Base-by-base conservation (phyloP, 352 stramenopile species). In the Saprolegnia diclina region DNA sequence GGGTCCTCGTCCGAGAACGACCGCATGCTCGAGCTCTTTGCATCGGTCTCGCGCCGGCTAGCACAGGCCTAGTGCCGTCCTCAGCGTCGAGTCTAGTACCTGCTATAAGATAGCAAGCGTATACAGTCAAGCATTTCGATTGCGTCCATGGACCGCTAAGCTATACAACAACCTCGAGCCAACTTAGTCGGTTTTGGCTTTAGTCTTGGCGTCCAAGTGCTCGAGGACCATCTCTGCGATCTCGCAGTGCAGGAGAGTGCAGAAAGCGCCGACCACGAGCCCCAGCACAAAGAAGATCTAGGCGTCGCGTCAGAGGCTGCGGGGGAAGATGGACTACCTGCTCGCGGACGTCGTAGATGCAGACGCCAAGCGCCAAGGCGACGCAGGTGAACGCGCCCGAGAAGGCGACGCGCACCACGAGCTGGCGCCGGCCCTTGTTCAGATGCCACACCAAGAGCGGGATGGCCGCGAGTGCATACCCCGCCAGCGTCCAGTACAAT, bases 1-100 rank as follows among this genome's bases (percentile, higher is more conserved):
- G 96, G 96, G 37, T 97, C 83, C 26, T 75, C 75, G 11, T 89
- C 96, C 52, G 94, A 99, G 74, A 99, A 98, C 76, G 73, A 97
- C 65, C 77, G 80, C 52, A 98, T 98, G 81, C 81, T 99, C 16
- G 75, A 87, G 66, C 71, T 96, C 61, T 77, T 97, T 52, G 67
- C 54, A 6, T 19, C 56, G 3, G 65, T 71, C 53, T 70, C 62
- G 45, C 19, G 67, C 64, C 52, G 50, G 16, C 52, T 59, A 19
- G 11, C 19, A 16, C 52, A 57, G 32, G 9, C 9, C 7, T 57
- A 7, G 32, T 38, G 16, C 9, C n/a, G n/a, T n/a, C n/a, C n/a
- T n/a, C n/a, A n/a, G n/a, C n/a, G n/a, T n/a, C n/a, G n/a, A n/a
- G n/a, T n/a, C n/a, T n/a, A n/a, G n/a, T n/a, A n/a, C n/a, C n/a